phyloP scores from a whole-genome alignment of 805 yeast species.

The Schizosaccharomyces octosporus region DNA sequence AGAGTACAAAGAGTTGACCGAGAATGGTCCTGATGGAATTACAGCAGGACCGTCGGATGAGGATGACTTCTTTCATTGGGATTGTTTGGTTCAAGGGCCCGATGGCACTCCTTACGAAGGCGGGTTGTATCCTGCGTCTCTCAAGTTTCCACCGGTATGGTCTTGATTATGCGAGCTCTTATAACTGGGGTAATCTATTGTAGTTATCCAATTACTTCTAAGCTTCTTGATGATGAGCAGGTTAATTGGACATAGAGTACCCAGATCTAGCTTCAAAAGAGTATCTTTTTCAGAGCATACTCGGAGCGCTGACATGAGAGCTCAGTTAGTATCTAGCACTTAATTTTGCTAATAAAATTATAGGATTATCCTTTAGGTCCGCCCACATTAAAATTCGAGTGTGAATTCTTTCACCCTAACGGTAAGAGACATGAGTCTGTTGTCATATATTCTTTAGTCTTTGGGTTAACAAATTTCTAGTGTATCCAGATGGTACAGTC shows the following conservation, averaged over 20 bases:
- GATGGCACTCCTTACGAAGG: conserved; percentile 64
- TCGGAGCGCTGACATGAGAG: too few species aligned
- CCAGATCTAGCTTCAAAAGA: too few species aligned
- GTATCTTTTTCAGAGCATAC: too few species aligned
- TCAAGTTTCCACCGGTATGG: conserved; percentile 32
- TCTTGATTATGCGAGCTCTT: background rate
- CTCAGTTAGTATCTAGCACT: too few species aligned
- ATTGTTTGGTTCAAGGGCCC: conserved; percentile 65
- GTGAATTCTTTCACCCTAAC: conserved; percentile 79
- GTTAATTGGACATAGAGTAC: too few species aligned
- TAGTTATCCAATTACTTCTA: too few species aligned
- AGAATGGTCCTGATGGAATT: conserved; percentile 26
- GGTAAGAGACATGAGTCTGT: background rate
- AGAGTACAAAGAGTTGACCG: conserved; percentile 65
- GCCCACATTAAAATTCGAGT: conserved; percentile 48
- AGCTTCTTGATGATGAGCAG: too few species aligned
- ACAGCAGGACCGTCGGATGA: conserved; percentile 4
- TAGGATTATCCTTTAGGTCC: conserved; percentile 62
- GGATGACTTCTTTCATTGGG: conserved; percentile 49
- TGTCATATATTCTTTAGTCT: background rate
- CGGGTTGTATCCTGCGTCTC: conserved; percentile 59
- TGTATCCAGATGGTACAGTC: conserved; percentile 82
- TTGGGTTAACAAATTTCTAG: conserved; percentile 7
- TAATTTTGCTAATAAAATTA: background rate
- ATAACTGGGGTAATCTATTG: background rate